Evolutionary conservation across 345 rosid genomes (phyloP).

Genomic region (Euclidium syriacum): DNA sequence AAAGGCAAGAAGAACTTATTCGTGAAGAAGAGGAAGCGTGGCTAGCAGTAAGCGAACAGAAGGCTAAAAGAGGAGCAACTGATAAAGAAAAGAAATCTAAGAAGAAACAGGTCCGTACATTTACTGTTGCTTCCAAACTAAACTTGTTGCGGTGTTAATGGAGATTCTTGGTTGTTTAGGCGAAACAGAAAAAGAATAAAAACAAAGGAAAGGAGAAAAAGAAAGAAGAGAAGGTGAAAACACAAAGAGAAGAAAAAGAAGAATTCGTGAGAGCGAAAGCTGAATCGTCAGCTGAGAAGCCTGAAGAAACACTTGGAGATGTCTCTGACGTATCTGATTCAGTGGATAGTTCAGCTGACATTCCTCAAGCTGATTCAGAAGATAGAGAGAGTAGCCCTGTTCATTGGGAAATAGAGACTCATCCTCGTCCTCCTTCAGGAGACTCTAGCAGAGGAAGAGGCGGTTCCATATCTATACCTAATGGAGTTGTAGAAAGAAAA

Average conservation of each 20-base stretch:
- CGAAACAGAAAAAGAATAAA: conserved; percentile 80
- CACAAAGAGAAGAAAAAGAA: conserved; percentile 35
- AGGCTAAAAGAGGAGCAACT: conserved; percentile 59
- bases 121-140: neutral
- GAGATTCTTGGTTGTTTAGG: conserved; percentile 36
- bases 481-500: conserved; percentile 56
- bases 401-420: conserved; percentile 76
- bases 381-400: conserved; percentile 74
- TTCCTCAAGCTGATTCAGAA: conserved; percentile 61
- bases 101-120: conserved; percentile 67
- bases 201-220: conserved; percentile 74
- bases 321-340: conserved; percentile 74
- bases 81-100: conserved; percentile 82
- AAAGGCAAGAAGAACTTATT: conserved; percentile 91
- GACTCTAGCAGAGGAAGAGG: conserved; percentile 37
- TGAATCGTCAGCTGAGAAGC: conserved; percentile 47
- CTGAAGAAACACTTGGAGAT: conserved; percentile 56
- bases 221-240: conserved; percentile 51
- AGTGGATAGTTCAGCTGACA: conserved; percentile 55
- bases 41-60: conserved; percentile 76
- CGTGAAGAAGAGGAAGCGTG: conserved; percentile 93
- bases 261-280: conserved; percentile 36
- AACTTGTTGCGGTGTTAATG: conserved; percentile 5
- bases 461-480: conserved; percentile 27
- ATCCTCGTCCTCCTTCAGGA: conserved; percentile 50